Conservation (phyloP, 768 basidiomycete genomes). For the Leccinum variicolor region DNA sequence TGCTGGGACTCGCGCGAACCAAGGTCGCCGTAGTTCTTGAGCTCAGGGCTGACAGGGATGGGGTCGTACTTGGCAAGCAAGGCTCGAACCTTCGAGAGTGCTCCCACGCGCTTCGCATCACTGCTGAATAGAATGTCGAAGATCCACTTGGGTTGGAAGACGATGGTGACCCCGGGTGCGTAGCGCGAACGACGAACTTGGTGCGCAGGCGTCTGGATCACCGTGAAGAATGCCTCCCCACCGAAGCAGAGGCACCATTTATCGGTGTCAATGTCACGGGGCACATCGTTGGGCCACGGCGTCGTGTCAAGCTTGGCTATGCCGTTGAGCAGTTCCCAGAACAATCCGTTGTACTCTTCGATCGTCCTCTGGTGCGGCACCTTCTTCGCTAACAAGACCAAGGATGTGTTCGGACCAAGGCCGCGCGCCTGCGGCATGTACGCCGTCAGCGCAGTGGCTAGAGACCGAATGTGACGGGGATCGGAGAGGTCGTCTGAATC, state of each 20-base stretch:
- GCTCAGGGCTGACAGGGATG: slow-evolving; percentile 42
- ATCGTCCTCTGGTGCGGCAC: slow-evolving; percentile 3
- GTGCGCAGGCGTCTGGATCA: slow-evolving; percentile 19
- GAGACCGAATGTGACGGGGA: slow-evolving; percentile 16
- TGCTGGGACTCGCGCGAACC: slow-evolving; percentile 22
- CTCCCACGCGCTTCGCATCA: slow-evolving; percentile 15
- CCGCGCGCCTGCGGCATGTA: slow-evolving; percentile 15
- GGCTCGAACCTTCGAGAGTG: slow-evolving; percentile 13
- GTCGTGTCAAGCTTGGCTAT: slow-evolving; percentile 15
- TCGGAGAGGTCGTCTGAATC: slow-evolving; percentile 22
- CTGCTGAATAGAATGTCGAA: slow-evolving; percentile 21
- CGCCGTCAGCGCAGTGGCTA: slow-evolving; percentile 11
- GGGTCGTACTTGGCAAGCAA: slow-evolving; percentile 19
- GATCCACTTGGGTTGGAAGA: slow-evolving; percentile 25
- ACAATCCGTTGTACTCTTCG: slow-evolving; percentile 17
- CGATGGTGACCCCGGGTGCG: slow-evolving; percentile 16
- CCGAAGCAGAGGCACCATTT: slow-evolving; percentile 21
- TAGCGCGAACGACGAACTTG: slow-evolving; percentile 21
- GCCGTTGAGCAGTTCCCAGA: slow-evolving; percentile 21
- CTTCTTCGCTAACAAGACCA: slow-evolving; percentile 19
- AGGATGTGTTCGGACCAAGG: slow-evolving; percentile 20
- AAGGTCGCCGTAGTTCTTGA: slow-evolving; percentile 20
- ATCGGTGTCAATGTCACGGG: slow-evolving; percentile 20
- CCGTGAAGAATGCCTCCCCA: slow-evolving; percentile 19
- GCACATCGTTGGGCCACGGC: slow-evolving; percentile 12